phyloP scores from a whole-genome alignment of 805 yeast genomes.

The Brettanomyces naardenensis region DNA sequence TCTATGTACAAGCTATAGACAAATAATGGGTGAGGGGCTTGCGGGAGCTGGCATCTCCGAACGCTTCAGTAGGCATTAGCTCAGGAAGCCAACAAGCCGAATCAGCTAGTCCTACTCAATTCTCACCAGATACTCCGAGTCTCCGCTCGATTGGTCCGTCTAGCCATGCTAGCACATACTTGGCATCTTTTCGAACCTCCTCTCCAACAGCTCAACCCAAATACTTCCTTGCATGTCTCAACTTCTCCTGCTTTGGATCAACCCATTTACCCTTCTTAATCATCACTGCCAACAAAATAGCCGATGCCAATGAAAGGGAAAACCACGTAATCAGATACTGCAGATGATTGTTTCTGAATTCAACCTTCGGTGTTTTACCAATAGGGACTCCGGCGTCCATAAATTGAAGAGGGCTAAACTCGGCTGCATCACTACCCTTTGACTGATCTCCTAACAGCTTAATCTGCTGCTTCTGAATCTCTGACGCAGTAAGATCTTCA shows the following conservation, averaged over 20 bases:
- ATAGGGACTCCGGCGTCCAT: conserved; percentile 82
- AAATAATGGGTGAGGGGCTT: no score
- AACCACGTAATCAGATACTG: conserved; percentile 95
- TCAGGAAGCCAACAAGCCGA: no score
- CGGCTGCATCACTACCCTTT: conserved; percentile 24
- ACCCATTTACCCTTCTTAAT: conserved; percentile 33
- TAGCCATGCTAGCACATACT: no score
- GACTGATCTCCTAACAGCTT: not conserved
- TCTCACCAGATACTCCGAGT: no score
- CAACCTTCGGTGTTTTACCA: conserved; percentile 75
- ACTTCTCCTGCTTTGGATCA: conserved; percentile 37
- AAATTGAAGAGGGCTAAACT: conserved; percentile 50
- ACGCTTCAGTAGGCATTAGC: no score
- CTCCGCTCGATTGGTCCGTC: no score
- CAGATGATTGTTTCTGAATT: conserved; percentile 79
- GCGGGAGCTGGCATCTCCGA: no score
- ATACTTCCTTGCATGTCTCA: conserved; percentile 39
- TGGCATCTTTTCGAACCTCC: no score
- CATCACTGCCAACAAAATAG: conserved; percentile 54
- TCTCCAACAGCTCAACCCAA: conserved; percentile 18
- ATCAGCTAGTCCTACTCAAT: no score
- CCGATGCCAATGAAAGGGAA: conserved; percentile 69
- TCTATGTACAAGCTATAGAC: no score
- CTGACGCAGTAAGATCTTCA: not conserved
- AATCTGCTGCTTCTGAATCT: conserved; percentile 5